phyloP scores from a whole-genome alignment of 176 grass and related monocot genomes.

The Carex parvula region DNA sequence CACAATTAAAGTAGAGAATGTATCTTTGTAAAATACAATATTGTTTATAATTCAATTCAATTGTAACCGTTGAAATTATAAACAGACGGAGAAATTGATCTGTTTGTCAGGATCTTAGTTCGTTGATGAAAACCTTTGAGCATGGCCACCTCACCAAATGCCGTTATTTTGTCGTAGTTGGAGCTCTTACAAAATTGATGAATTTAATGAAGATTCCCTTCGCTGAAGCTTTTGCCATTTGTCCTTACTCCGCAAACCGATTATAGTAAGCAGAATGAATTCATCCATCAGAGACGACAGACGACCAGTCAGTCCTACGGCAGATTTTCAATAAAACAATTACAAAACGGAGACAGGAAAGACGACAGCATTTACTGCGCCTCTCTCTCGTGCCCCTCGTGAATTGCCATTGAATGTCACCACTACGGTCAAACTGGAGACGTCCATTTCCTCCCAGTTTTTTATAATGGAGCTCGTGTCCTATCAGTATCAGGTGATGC shows the following conservation, averaged over 20 bases:
- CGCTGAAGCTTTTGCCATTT: neutral
- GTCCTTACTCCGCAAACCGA: neutral
- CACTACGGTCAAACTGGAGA: neutral
- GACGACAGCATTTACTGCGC: slow-evolving; percentile 2
- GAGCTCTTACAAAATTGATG: neutral
- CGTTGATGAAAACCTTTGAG: too few relatives aligned
- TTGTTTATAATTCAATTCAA: too few relatives aligned
- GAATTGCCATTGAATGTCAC: neutral
- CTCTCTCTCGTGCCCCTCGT: slow-evolving; percentile 18
- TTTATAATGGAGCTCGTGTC: too few relatives aligned
- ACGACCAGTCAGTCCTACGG: neutral
- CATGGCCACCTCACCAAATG: neutral
- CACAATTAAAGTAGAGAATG: too few relatives aligned
- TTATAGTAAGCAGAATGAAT: neutral
- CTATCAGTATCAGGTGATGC: too few relatives aligned
- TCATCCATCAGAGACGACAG: neutral
- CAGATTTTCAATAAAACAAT: neutral
- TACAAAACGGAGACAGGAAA: neutral
- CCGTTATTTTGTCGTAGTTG: slow-evolving; percentile 17
- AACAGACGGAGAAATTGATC: too few relatives aligned
- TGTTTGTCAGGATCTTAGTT: too few relatives aligned
- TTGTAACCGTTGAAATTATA: too few relatives aligned
- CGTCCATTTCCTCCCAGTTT: neutral
- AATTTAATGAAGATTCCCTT: slow-evolving; percentile 29
- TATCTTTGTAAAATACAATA: too few relatives aligned